phyloP scores from a whole-genome alignment of 2,329 filamentous ascomycete species.

The Ascocoryne sarcoides region DNA sequence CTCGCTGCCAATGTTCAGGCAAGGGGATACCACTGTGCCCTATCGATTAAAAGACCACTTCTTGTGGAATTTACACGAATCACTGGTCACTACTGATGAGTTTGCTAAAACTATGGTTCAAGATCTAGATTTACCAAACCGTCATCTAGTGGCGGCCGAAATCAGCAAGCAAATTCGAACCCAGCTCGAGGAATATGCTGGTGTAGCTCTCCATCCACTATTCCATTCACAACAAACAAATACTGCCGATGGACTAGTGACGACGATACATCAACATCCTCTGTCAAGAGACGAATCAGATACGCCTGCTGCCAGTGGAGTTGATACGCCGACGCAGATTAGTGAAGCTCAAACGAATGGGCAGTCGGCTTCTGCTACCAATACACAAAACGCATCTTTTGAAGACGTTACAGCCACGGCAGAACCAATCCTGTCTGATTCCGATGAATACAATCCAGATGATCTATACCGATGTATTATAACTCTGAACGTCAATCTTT shows the following conservation, averaged over 20 bases:
- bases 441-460: slow-evolving; percentile 76
- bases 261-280: slow-evolving; percentile 25
- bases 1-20: slow-evolving; percentile 67
- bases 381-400: slow-evolving; percentile 30
- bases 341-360: slow-evolving; percentile 35
- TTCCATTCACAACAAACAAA: slow-evolving; percentile 55
- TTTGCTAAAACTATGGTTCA: slow-evolving; percentile 88
- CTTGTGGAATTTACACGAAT: slow-evolving; percentile 94
- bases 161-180: slow-evolving; percentile 93
- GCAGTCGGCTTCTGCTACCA: slow-evolving; percentile 31
- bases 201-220: slow-evolving; percentile 84
- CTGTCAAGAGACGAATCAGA: slow-evolving; percentile 33
- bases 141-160: slow-evolving; percentile 58
- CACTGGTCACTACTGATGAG: slow-evolving; percentile 85
- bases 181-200: slow-evolving; percentile 92
- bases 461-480: slow-evolving; percentile 94
- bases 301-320: slow-evolving; percentile 38
- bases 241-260: slow-evolving; percentile 26
- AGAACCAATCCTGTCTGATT: slow-evolving; percentile 51
- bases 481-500: slow-evolving; percentile 80
- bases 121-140: slow-evolving; percentile 82
- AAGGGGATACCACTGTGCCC: slow-evolving; percentile 69
- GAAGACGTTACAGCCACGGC: slow-evolving; percentile 60
- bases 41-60: slow-evolving; percentile 94
- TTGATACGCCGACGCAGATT: slow-evolving; percentile 49